A percentile compares a stretch with the other conserved stretches of the same genome.
phyloP scores from a whole-genome alignment of 129 eudicot genomes.

The Deinandra increscens region DNA sequence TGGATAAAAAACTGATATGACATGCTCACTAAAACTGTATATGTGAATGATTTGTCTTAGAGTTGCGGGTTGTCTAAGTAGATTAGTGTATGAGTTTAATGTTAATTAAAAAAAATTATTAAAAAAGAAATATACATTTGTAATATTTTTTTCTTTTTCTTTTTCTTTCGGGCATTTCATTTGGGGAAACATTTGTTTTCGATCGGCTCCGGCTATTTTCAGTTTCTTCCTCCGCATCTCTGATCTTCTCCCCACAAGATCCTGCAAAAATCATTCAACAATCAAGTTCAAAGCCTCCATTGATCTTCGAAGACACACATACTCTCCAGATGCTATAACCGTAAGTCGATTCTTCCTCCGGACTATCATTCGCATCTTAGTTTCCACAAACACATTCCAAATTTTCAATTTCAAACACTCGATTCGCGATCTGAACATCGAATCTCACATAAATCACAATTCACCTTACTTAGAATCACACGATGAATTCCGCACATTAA shows the following conservation, averaged over 20 bases:
- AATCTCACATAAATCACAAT: slow-evolving; percentile 8
- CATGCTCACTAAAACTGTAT: too few relatives aligned
- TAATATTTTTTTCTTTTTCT: too few relatives aligned
- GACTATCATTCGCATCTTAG: not conserved
- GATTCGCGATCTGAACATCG: slow-evolving; percentile 22
- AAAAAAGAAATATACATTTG: too few relatives aligned
- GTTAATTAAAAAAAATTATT: too few relatives aligned
- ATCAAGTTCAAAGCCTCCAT: slow-evolving; percentile 16
- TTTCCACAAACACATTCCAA: slow-evolving; percentile 1
- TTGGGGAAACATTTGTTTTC: too few relatives aligned
- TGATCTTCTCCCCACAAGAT: slow-evolving; percentile 18
- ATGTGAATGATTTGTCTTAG: too few relatives aligned
- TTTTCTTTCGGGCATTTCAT: too few relatives aligned
- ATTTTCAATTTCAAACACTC: slow-evolving; percentile 15
- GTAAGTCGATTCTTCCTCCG: slow-evolving; percentile 25
- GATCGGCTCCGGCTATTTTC: slow-evolving; percentile 5
- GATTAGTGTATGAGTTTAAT: too few relatives aligned
- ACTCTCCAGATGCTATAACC: slow-evolving; percentile 17
- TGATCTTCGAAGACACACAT: slow-evolving; percentile 15
- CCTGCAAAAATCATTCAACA: slow-evolving; percentile 18
- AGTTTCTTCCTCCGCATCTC: not conserved
- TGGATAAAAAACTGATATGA: too few relatives aligned
- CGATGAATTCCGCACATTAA: not conserved
- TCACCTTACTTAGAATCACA: slow-evolving; percentile 7
- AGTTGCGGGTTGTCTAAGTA: too few relatives aligned